Base-by-base conservation (phyloP, 2,329 filamentous ascomycete species). In the Monosporascus sp. region DNA sequence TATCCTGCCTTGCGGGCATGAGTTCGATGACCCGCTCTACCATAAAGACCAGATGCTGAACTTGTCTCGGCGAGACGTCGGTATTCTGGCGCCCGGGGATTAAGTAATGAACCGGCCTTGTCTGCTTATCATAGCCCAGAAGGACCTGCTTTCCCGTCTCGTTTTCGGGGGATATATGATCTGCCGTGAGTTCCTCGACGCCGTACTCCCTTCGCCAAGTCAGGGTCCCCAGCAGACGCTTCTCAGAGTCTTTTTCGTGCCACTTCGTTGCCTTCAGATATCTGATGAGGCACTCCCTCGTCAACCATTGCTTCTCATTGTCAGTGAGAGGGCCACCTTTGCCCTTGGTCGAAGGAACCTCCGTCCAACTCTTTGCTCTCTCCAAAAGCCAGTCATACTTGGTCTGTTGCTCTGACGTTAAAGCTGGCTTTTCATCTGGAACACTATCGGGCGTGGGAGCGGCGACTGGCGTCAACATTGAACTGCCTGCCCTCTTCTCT, bases 11-110 rank as follows among this genome's bases (percentile, higher is more conserved):
- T 0, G 92, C 80, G 0, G 88, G 86, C 83, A 95, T 91, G 57
- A 97, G 73, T 62, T 97, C 92, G 59, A 96, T 83, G 36, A 89
- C 85, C 38, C 90, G 82, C 76, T 99, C 94, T 42, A 97, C 74
- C 92, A 97, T 97, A 75, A 88, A 99, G 50, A 97, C 91, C 55
- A 99, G 76, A 69, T 97, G 92, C 72, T 99, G 86, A 51, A 96
- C 85, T 74, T 97, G 94, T 62, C 90, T 82, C 38, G 91, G 89
- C 56, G 85, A 88, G 52, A 85, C 81, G 61, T 95, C 86, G 1
- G 94, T 97, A 76, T 99, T 99, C 74, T 99, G 94, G 60, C 87
- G 85, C 34, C 86, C 89, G 1, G 94, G 94, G 67, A 88, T 87
- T 54, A 99, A 81, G 72, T 97, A 97, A 65, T 94, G 83, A 70